Base-by-base conservation (phyloP, 2,329 filamentous ascomycete species). In the Xylariaceae sp. region DNA sequence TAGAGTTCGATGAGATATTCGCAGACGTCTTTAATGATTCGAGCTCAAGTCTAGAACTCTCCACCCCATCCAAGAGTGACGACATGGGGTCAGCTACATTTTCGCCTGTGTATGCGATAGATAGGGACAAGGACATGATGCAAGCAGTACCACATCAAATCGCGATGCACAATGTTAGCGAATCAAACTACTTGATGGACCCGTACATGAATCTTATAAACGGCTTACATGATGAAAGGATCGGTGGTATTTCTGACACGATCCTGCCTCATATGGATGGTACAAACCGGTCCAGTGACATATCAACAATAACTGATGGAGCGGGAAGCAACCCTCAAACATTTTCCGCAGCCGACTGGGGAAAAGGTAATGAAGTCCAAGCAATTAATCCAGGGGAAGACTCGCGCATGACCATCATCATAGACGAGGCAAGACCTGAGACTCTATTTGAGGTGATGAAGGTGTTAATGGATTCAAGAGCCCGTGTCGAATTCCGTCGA, bases 381-480 rank as follows among this genome's bases (percentile, higher is more conserved):
- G n/a, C 9, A 2, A 14, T 20, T 12, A n/a, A 4, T 18, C 12
- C 46, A 41, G 46, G 21, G 29, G 29, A 48, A 18, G 46, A 18
- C 18, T 20, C 29, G 10, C 46, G 46, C 46, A 48, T 48, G 46
- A 48, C 46, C 10, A 48, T 48, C 32, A 26, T 48, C n/a, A 48
- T 48, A 23, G 46, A 48, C 2, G 18, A 48, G 19, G 46, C 46
- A 14, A 48, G 46, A 20, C 46, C 46, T 7, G 46, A 48, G 32
- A 48, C 46, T 6, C 32, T 48, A n/a, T 40, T 37, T 18, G 29
- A 48, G 46, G 29, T 48, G 18, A 48, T 48, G 32, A 48, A 48
- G 18, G 19, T 48, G 19, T 37, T 48, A 19, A 41, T 48, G 46
- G 46, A 48, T 18, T 48, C 46, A 12, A 48, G 46, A 16, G 46